Evolutionary conservation across 2,329 filamentous ascomycete genomes (phyloP).

Genomic region (Hymenoscyphus albidus): DNA sequence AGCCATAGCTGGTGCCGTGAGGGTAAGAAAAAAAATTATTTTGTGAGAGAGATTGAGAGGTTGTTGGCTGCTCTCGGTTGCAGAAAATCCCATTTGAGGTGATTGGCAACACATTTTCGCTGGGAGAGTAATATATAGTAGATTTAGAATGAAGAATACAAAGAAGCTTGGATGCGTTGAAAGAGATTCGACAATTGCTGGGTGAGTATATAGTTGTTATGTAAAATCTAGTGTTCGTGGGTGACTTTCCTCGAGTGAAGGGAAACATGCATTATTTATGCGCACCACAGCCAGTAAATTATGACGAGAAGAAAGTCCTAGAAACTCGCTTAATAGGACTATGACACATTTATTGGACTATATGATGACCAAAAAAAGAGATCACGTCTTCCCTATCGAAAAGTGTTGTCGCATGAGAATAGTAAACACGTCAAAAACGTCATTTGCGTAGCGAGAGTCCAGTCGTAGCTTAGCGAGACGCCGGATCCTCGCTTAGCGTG

Average conservation of each 20-base stretch:
- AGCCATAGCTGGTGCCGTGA: neutral
- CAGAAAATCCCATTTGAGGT: neutral
- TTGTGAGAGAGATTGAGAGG: neutral
- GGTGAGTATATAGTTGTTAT: neutral
- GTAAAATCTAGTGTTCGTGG: neutral
- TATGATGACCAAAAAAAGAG: neutral
- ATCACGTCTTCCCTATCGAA: neutral
- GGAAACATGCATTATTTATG: neutral
- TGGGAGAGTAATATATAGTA: neutral
- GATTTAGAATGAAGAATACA: neutral
- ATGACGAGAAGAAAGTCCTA: neutral
- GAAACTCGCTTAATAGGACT: neutral
- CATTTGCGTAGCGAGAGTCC: neutral
- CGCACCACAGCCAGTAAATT: neutral
- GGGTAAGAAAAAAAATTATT: neutral
- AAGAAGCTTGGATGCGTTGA: neutral
- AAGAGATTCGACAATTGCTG: neutral
- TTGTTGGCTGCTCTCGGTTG: neutral
- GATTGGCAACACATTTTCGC: neutral
- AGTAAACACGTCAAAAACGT: neutral
- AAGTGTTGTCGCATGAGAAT: neutral
- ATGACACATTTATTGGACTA: neutral
- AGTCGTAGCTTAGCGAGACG: no score
- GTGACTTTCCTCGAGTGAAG: neutral
- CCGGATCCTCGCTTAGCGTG: neutral